A percentile compares a stretch with the other conserved stretches of the same genome.
Conservation (phyloP, 495 filamentous ascomycete species). For the Rusavskia elegans region DNA sequence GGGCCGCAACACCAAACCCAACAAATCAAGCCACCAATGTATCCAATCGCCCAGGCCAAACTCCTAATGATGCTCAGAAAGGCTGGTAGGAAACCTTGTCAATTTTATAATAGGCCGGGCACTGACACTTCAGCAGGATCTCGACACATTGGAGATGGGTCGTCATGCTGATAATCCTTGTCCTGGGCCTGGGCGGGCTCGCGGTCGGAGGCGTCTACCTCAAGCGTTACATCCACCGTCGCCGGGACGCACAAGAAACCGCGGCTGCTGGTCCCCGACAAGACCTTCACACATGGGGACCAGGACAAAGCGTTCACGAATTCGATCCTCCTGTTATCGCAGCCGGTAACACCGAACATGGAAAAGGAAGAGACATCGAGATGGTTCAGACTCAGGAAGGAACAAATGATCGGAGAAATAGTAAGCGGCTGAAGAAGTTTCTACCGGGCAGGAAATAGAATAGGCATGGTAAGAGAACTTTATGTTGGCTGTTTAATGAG, state of each 20-base stretch:
- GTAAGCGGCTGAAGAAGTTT: neutral
- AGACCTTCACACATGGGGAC: slow-evolving; percentile 13
- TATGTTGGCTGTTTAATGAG: too few species aligned
- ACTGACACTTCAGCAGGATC: slow-evolving; percentile 21
- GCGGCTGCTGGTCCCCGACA: slow-evolving; percentile 1
- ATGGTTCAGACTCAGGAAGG: neutral
- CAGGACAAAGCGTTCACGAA: slow-evolving; percentile 15
- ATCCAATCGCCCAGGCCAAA: neutral
- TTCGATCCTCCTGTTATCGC: slow-evolving; percentile 3
- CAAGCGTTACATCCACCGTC: slow-evolving; percentile 30
- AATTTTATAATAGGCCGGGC: neutral
- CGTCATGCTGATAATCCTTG: slow-evolving; percentile 36
- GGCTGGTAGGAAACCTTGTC: slow-evolving; percentile 7
- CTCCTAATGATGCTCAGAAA: slow-evolving; percentile 1
- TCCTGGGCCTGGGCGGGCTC: slow-evolving; percentile 27
- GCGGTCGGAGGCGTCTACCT: slow-evolving; percentile 24
- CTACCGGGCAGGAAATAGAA: too few species aligned
- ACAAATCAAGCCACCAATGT: slow-evolving; percentile 11
- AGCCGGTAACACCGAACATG: neutral
- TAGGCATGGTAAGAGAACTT: too few species aligned
- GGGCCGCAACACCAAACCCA: slow-evolving; percentile 11
- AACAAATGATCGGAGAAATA: neutral
- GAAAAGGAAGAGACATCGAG: slow-evolving; percentile 10
- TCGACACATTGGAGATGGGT: slow-evolving; percentile 35
- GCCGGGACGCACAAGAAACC: slow-evolving; percentile 3